A percentile compares a stretch with the other conserved stretches of the same genome.
These are phyloP conservation scores for Aspergillus arachidicola DNA, from an alignment of 2,329 filamentous ascomycete genomes.

Conservation along the genomic window DNA sequence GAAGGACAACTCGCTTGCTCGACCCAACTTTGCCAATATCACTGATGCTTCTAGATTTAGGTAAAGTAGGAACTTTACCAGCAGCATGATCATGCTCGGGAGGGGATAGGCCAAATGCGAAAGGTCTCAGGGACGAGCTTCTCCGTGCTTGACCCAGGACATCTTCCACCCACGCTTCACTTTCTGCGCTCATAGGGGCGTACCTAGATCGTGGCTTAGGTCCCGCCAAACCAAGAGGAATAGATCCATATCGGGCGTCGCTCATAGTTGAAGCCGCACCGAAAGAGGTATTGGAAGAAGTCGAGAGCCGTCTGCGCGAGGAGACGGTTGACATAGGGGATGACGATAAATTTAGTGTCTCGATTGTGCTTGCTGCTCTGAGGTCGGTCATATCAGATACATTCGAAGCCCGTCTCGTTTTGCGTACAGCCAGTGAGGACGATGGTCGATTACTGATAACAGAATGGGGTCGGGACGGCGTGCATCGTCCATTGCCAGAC, in stretches of 20 bases:
- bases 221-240: conserved; percentile 49
- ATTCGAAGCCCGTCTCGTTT: conserved; percentile 40
- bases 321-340: conserved; percentile 33
- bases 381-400: conserved; percentile 33
- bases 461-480: conserved; percentile 42
- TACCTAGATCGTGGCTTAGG: conserved; percentile 44
- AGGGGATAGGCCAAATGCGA: conserved; percentile 24
- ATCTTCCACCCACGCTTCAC: conserved; percentile 52
- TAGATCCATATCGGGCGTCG: conserved; percentile 32
- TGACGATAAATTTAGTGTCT: conserved; percentile 30
- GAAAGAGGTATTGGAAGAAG: conserved; percentile 42
- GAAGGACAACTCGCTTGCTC: conserved; percentile 42
- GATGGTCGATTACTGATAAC: conserved; percentile 39
- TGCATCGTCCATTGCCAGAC: conserved; percentile 31
- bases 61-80: conserved; percentile 21
- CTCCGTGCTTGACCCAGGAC: conserved; percentile 48
- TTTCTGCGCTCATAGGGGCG: conserved; percentile 47
- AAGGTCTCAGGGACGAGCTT: conserved; percentile 37
- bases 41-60: conserved; percentile 42
- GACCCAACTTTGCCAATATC: conserved; percentile 40
- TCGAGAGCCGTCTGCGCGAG: conserved; percentile 37
- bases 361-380: conserved; percentile 30
- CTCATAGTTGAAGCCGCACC: conserved; percentile 32
- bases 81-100: conserved; percentile 21
- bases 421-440: conserved; percentile 44